Evolutionary conservation across 225 moss, liverwort and hornwort species (phyloP).

Genomic region (Thuidium tamariscinum): DNA sequence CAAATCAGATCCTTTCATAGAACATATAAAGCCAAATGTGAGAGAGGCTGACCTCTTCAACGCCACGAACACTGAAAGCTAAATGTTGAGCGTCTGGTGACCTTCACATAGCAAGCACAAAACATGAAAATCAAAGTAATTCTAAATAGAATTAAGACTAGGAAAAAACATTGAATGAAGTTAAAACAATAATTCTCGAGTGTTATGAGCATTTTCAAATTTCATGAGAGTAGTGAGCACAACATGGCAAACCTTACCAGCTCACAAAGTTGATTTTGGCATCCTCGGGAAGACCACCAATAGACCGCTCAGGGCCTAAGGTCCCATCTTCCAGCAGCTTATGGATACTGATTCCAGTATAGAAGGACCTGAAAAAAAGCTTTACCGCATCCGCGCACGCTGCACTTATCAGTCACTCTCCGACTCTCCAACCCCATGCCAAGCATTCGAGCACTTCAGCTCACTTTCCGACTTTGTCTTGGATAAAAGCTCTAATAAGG

Average conservation of each 20-base stretch:
- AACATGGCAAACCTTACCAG: slow-evolving; percentile 42
- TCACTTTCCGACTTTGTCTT: not conserved
- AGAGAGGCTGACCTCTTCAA: slow-evolving; percentile 45
- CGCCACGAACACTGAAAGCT: slow-evolving; percentile 75
- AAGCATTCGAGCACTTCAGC: not conserved
- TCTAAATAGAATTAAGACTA: not conserved
- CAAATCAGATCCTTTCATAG: not conserved
- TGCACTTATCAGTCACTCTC: slow-evolving; percentile 18
- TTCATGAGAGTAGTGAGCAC: not conserved
- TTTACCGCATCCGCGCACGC: slow-evolving; percentile 52
- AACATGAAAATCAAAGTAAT: not conserved
- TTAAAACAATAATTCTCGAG: not conserved
- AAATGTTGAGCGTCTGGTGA: slow-evolving; percentile 84
- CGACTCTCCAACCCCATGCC: not conserved
- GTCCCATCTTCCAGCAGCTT: slow-evolving; percentile 61
- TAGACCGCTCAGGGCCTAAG: slow-evolving; percentile 42
- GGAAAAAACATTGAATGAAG: not conserved
- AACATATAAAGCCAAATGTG: not conserved
- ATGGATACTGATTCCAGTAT: slow-evolving; percentile 78
- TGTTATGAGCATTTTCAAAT: not conserved
- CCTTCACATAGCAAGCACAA: slow-evolving; percentile 48
- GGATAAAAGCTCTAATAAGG: not conserved
- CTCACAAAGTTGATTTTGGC: slow-evolving; percentile 86
- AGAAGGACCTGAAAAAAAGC: slow-evolving; percentile 94
- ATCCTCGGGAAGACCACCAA: slow-evolving; percentile 65